Percentiles rank a stretch among this genome's conserved stretches.
These are phyloP conservation scores for Phytophthora pinifolia DNA, from an alignment of 352 stramenopile genomes.

Conservation along the genomic window DNA sequence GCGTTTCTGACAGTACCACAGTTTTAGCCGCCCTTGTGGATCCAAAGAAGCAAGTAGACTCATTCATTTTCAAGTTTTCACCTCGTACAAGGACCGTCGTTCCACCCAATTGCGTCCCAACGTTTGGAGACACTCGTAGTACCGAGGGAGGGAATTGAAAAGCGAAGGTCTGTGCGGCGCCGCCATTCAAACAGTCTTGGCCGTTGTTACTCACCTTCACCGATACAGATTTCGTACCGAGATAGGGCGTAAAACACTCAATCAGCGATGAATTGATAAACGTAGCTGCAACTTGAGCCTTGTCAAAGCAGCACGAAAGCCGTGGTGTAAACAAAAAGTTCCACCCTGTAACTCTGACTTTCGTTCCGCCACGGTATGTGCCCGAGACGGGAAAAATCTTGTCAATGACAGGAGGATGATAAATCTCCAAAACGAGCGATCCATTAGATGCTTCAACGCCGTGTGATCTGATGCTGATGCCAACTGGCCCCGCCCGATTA, in stretches of 20 bases:
- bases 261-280: slow-evolving; percentile 69
- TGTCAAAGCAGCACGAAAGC: slow-evolving; percentile 71
- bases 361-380: slow-evolving; percentile 41
- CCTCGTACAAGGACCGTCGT: slow-evolving; percentile 43
- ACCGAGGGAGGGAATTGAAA: slow-evolving; percentile 44
- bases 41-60: slow-evolving; percentile 44
- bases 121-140: slow-evolving; percentile 28
- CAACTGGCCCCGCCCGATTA: slow-evolving; percentile 3
- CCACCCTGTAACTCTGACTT: slow-evolving; percentile 40
- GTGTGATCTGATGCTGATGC: slow-evolving; percentile 30
- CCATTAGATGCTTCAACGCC: slow-evolving; percentile 1
- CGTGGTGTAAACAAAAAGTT: slow-evolving; percentile 53
- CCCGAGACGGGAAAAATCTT: slow-evolving; percentile 32
- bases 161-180: slow-evolving; percentile 29
- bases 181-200: slow-evolving; percentile 50
- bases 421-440: slow-evolving; percentile 28
- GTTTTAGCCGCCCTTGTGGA: slow-evolving; percentile 11
- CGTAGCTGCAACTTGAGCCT: slow-evolving; percentile 42
- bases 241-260: slow-evolving; percentile 48
- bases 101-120: slow-evolving; percentile 54
- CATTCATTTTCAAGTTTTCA: slow-evolving; percentile 42
- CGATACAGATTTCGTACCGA: slow-evolving; percentile 17
- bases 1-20: slow-evolving; percentile 27
- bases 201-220: slow-evolving; percentile 64
- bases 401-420: slow-evolving; percentile 29